phyloP scores from a whole-genome alignment of 495 filamentous ascomycete species.

The Penicillium silybi region DNA sequence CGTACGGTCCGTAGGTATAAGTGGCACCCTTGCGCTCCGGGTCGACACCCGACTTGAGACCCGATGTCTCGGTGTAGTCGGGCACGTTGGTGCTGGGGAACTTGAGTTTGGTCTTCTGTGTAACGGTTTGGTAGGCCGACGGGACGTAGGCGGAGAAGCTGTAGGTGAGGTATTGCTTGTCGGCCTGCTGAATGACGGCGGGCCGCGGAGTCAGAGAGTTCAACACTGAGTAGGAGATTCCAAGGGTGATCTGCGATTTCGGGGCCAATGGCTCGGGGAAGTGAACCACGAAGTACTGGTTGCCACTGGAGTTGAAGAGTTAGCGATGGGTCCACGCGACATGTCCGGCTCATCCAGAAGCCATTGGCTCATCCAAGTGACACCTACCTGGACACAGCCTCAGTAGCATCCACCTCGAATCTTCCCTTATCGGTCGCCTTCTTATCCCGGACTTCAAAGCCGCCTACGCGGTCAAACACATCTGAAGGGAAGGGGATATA shows the following conservation, averaged over 20 bases:
- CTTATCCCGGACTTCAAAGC: constrained; percentile 86
- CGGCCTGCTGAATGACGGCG: constrained; percentile 70
- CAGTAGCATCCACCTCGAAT: constrained; percentile 63
- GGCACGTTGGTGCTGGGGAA: constrained; percentile 73
- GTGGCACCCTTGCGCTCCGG: constrained; percentile 79
- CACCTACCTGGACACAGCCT: constrained; percentile 30
- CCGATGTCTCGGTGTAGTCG: constrained; percentile 74
- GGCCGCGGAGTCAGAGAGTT: constrained; percentile 74
- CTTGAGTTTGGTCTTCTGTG: constrained; percentile 97
- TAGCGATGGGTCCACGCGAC: not conserved
- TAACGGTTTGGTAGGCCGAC: constrained; percentile 76
- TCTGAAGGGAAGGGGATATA: constrained; percentile 77
- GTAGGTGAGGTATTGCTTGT: constrained; percentile 83
- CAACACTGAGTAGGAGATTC: constrained; percentile 78
- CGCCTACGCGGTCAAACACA: constrained; percentile 71
- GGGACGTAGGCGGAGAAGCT: constrained; percentile 76
- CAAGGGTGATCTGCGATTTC: constrained; percentile 74
- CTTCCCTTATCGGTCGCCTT: constrained; percentile 64
- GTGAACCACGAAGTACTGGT: constrained; percentile 79
- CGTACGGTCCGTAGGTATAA: constrained; percentile 91
- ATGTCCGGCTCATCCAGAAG: constrained; percentile 1
- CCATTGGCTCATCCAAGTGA: constrained; percentile 20
- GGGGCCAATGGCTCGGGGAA: constrained; percentile 71
- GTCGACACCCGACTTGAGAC: constrained; percentile 61
- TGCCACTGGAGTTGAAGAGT: constrained; percentile 48